Evolutionary conservation across 2,329 filamentous ascomycete species (phyloP).

Genomic region (Coccinonectria pachysandricola): DNA sequence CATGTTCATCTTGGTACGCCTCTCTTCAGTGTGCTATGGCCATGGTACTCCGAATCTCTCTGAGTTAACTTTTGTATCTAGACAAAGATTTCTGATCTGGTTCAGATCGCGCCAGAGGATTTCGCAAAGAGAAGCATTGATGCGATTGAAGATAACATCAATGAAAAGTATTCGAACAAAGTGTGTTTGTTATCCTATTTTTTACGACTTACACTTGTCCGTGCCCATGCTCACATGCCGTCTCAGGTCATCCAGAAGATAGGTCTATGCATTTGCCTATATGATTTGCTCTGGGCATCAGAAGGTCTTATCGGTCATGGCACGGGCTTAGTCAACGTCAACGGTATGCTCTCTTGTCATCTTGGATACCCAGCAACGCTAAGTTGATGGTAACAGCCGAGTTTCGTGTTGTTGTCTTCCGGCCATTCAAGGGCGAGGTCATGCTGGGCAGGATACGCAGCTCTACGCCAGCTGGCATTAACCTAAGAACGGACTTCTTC

Average conservation of each 20-base stretch:
- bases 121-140: constrained; percentile 74
- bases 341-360: constrained; percentile 46
- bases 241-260: constrained; percentile 77
- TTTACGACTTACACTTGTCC: neutral
- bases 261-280: constrained; percentile 86
- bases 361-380: neutral
- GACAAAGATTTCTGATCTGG: constrained; percentile 90
- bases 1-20: constrained; percentile 42
- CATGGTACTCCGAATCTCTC: no score
- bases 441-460: constrained; percentile 75
- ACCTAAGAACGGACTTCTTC: constrained; percentile 82
- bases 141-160: constrained; percentile 93
- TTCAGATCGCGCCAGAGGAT: constrained; percentile 83
- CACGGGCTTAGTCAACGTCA: constrained; percentile 85
- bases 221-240: constrained; percentile 1
- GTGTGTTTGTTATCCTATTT: constrained; percentile 27
- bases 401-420: constrained; percentile 87
- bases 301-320: constrained; percentile 93
- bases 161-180: constrained; percentile 93
- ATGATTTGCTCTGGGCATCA: constrained; percentile 79
- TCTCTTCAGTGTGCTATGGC: no score
- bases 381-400: constrained; percentile 50
- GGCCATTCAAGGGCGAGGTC: constrained; percentile 92
- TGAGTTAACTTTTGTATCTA: no score
- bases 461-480: constrained; percentile 61